A percentile compares a stretch with the other conserved stretches of the same genome.
Conservation (phyloP, 2,329 filamentous ascomycete genomes). For the Fusarium pilosicola region DNA sequence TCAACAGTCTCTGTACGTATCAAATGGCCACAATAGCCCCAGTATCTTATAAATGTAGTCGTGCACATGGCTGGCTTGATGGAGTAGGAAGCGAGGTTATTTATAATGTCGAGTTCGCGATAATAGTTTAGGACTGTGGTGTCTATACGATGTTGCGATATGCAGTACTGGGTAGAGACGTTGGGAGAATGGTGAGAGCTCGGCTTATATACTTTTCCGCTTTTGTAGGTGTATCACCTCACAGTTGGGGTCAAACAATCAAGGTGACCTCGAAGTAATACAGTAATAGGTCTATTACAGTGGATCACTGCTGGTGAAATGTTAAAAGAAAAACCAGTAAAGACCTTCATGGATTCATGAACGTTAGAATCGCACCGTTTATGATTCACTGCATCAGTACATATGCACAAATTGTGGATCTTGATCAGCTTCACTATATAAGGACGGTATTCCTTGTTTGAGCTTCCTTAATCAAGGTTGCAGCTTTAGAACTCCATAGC, state of each 20-base stretch:
- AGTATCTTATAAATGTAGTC: neutral
- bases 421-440: too few relatives aligned
- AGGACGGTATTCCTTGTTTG: accelerated
- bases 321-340: too few relatives aligned
- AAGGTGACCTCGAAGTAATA: neutral
- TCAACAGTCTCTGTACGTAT: neutral
- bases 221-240: neutral
- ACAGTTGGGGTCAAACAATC: too few relatives aligned
- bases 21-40: neutral
- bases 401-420: too few relatives aligned
- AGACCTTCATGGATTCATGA: too few relatives aligned
- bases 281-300: too few relatives aligned
- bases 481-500: neutral
- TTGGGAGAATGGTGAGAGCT: too few relatives aligned
- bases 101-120: accelerated
- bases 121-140: neutral
- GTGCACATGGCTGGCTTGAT: neutral
- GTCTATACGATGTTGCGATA: neutral
- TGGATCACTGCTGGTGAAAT: too few relatives aligned
- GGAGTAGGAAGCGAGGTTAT: accelerated
- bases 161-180: too few relatives aligned
- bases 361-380: too few relatives aligned
- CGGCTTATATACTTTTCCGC: neutral
- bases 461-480: neutral
- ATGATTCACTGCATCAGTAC: neutral